Conservation (phyloP, 2,329 filamentous ascomycete species). For the Chrysoporthe austroafricana region DNA sequence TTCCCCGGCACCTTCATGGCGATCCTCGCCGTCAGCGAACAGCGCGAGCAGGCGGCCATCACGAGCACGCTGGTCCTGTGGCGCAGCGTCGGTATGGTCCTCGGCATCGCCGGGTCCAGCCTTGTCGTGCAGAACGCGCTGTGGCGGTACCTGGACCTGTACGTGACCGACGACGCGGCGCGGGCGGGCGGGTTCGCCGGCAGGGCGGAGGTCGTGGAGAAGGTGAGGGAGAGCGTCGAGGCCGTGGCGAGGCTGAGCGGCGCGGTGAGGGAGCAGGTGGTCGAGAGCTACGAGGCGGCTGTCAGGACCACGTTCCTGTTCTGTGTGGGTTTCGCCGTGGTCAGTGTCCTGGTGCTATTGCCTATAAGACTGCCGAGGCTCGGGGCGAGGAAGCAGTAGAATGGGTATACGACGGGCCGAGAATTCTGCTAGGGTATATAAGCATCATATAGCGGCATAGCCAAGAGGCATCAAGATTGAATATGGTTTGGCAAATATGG, state of each 20-base stretch:
- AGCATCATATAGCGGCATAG: not conserved
- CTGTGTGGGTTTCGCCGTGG: conserved; percentile 50
- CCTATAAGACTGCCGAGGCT: conserved; percentile 60
- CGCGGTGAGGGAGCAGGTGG: conserved; percentile 57
- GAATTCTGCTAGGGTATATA: not conserved
- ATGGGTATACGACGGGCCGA: not conserved
- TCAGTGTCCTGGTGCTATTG: conserved; percentile 52
- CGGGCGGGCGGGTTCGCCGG: conserved; percentile 39
- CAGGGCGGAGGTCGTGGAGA: conserved; percentile 58
- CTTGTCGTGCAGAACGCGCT: conserved; percentile 75
- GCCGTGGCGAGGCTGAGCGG: conserved; percentile 51
- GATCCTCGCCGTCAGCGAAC: conserved; percentile 61
- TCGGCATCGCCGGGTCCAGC: conserved; percentile 74
- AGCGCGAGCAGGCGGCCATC: conserved; percentile 68
- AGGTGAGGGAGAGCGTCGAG: conserved; percentile 58
- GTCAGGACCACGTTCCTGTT: conserved; percentile 52
- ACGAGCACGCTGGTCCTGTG: conserved; percentile 73
- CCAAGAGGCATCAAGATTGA: not conserved
- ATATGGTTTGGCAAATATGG: not conserved
- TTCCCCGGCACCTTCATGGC: conserved; percentile 68
- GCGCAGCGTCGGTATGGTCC: conserved; percentile 70
- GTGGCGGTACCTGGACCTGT: conserved; percentile 58
- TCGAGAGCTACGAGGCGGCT: conserved; percentile 57
- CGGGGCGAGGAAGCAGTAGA: conserved; percentile 44
- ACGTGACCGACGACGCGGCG: conserved; percentile 54